These are phyloP conservation scores for Colletotrichum limetticola DNA, from an alignment of 2,329 filamentous ascomycete genomes.

Conservation along the genomic window DNA sequence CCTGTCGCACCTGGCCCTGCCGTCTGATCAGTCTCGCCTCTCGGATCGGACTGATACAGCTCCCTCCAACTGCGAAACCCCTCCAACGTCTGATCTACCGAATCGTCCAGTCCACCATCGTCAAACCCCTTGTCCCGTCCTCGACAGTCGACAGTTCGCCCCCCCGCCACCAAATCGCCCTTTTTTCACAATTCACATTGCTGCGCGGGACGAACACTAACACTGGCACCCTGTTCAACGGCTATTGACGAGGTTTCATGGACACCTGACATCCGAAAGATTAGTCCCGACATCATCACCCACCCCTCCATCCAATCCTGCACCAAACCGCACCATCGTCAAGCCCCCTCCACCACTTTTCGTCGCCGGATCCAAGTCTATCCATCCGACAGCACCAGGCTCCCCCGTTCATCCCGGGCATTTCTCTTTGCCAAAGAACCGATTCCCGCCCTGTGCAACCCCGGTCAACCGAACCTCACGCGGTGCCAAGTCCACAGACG, in stretches of 20 bases:
- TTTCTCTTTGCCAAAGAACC: constrained; percentile 6
- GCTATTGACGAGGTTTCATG: constrained; percentile 51
- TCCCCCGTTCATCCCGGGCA: constrained; percentile 10
- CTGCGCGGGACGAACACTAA: constrained; percentile 23
- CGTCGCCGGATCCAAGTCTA: constrained; percentile 28
- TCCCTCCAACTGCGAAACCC: constrained; percentile 53
- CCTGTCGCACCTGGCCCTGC: constrained; percentile 41
- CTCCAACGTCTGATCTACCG: constrained; percentile 57
- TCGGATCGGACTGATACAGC: constrained; percentile 36
- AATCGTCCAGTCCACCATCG: constrained; percentile 25
- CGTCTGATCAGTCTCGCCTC: constrained; percentile 40
- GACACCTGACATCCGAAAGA: constrained; percentile 49
- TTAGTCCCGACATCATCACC: constrained; percentile 19
- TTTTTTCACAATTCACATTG: constrained; percentile 13
- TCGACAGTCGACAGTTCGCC: constrained; percentile 25
- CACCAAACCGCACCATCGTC: constrained; percentile 17
- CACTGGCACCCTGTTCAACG: constrained; percentile 29
- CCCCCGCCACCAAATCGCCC: constrained; percentile 35
- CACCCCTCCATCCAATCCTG: constrained; percentile 15
- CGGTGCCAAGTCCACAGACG: constrained; percentile 27
- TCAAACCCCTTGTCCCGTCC: constrained; percentile 11
- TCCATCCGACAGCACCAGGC: constrained; percentile 24
- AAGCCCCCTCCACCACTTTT: constrained; percentile 12
- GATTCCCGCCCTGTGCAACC: constrained; percentile 25
- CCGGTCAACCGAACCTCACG: constrained; percentile 30